These are phyloP conservation scores for Pyrenochaeta sp. DNA, from an alignment of 2,329 filamentous ascomycete species.

Conservation along the genomic window DNA sequence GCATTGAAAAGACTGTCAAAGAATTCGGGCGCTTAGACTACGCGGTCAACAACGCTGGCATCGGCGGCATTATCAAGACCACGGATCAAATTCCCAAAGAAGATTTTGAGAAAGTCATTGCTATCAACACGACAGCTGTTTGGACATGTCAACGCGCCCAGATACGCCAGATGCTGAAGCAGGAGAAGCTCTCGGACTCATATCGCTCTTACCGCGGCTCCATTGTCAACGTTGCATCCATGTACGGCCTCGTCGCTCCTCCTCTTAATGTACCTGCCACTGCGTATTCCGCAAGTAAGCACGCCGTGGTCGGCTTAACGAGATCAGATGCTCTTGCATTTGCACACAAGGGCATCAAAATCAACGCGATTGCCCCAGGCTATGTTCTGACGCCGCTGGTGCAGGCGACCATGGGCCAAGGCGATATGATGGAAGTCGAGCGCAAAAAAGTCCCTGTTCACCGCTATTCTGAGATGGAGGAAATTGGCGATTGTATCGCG, in stretches of 20 bases:
- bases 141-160: conserved; percentile 66
- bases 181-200: conserved; percentile 50
- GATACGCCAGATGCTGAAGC: conserved; percentile 60
- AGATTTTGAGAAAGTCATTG: conserved; percentile 61
- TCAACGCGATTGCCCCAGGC: conserved; percentile 68
- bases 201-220: conserved; percentile 55
- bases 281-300: conserved; percentile 63
- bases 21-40: conserved; percentile 64
- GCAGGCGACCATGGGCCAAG: conserved; percentile 26
- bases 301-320: conserved; percentile 64
- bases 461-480: conserved; percentile 64
- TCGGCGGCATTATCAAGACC: conserved; percentile 52
- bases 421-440: conserved; percentile 48
- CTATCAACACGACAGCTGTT: conserved; percentile 65
- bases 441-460: conserved; percentile 53
- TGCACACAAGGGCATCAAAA: conserved; percentile 61
- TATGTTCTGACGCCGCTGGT: conserved; percentile 57
- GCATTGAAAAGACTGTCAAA: conserved; percentile 52
- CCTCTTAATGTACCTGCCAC: conserved; percentile 49
- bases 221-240: conserved; percentile 65
- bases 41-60: conserved; percentile 65
- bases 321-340: conserved; percentile 64
- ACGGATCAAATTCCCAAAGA: conserved; percentile 59
- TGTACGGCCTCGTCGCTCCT: conserved; percentile 59
- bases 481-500: conserved; percentile 75